Percentiles rank a stretch among this genome's conserved stretches.
These are phyloP conservation scores for Colletotrichum cordylinicola DNA, from an alignment of 2,329 filamentous ascomycete genomes.

Conservation along the genomic window DNA sequence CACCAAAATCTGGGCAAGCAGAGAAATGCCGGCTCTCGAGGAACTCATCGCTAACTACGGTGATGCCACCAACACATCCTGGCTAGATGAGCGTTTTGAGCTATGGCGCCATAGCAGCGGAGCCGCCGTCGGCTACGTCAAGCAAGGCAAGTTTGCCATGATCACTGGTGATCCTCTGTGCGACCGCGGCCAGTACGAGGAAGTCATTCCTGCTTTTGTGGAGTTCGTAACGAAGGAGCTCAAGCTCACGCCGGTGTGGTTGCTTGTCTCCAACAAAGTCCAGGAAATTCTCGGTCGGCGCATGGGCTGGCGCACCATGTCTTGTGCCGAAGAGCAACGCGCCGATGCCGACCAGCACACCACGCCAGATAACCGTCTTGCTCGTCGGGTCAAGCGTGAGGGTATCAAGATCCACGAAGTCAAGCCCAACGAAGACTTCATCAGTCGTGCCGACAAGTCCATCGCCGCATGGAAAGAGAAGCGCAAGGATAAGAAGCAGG, in stretches of 20 bases:
- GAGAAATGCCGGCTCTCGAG: conserved; percentile 74
- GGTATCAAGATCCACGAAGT: conserved; percentile 82
- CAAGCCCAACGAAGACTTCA: conserved; percentile 72
- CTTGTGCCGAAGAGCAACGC: conserved; percentile 87
- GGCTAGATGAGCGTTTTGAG: conserved; percentile 87
- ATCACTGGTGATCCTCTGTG: conserved; percentile 89
- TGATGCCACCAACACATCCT: conserved; percentile 91
- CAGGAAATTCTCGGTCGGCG: conserved; percentile 82
- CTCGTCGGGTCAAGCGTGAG: conserved; percentile 80
- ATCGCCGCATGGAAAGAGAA: conserved; percentile 81
- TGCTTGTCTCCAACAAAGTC: conserved; percentile 80
- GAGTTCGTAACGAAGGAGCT: conserved; percentile 74
- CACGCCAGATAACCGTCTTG: conserved; percentile 75
- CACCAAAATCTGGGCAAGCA: conserved; percentile 35
- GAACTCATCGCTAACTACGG: conserved; percentile 95
- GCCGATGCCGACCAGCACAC: conserved; percentile 77
- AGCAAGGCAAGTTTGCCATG: conserved; percentile 78
- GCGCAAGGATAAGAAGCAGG: conserved; percentile 80
- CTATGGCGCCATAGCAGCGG: conserved; percentile 88
- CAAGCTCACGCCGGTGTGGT: conserved; percentile 82
- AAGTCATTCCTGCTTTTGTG: conserved; percentile 77
- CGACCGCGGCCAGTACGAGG: conserved; percentile 75
- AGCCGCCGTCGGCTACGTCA: conserved; percentile 84
- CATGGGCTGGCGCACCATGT: conserved; percentile 87
- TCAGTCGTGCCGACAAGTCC: conserved; percentile 71